Evolutionary conservation across 257 asterid genomes (phyloP), one percentile per base, ranked within the genome.

Genomic region (Solanum dulcamara): DNA sequence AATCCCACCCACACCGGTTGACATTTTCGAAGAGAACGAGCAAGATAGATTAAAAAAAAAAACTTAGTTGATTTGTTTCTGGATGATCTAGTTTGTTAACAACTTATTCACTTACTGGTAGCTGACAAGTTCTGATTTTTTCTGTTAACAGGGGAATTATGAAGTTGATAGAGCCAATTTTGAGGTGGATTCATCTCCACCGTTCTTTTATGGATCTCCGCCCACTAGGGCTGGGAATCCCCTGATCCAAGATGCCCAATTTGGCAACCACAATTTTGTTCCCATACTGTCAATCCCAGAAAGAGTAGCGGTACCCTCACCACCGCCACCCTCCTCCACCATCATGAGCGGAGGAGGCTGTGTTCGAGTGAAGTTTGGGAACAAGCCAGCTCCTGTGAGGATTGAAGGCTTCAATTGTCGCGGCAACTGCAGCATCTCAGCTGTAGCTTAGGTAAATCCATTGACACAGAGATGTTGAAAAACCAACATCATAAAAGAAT

Each of bases 371-470:
- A 91, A 84, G 55, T 91, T 85, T 32, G 92, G 89, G 83, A 84
- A 89, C 81, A 91, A 86, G 26, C 92, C 91, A 44, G 92, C 93
- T 60, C 92, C 92, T 15, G 91, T 89, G 85, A 88, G 94, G 89
- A 91, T 93, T 50, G 94, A 92, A 88, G 97, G 97, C 22, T 93
- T 93, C 92, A 88, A 90, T 66, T 92, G 96, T 68, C 91, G 80
- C 42, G 81, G 86, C 51, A 84, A 48, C 81, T 83, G 93, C 87
- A 81, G 93, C 91, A 87, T 92, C 85, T 91, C 93, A 40, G 91
- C 94, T 5, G 86, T 90, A 75, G 93, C 92, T 7, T 92, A 90
- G 91, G 62, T 79, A 75, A 75, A 79, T 18, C 42, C 59, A 2
- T 53, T 79, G 83, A 48, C 83, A 74, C 57, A 42, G 8, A 74